Evolutionary conservation across 768 basidiomycete species (phyloP).

Genomic region (Hericium coralloides): DNA sequence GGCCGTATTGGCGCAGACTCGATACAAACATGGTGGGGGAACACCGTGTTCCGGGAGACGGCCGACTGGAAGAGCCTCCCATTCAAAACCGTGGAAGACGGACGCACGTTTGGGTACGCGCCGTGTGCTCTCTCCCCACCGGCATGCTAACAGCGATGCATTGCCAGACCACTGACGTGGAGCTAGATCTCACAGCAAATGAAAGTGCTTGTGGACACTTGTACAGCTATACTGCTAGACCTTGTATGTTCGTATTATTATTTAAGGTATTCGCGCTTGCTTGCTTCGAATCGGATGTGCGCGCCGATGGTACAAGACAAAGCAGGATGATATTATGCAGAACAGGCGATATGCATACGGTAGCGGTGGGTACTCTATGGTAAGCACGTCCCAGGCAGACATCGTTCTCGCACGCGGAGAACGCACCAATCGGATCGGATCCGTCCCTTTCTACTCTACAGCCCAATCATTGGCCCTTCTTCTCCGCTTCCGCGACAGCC

Average conservation of each 20-base stretch:
- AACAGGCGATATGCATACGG: too few species aligned
- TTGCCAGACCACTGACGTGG: background rate
- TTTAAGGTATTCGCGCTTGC: background rate
- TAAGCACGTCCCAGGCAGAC: too few species aligned
- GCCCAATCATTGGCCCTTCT: conserved; percentile 26
- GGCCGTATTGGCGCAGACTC: conserved; percentile 23
- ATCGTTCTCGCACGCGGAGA: too few species aligned
- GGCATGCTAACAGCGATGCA: background rate
- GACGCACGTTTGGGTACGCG: conserved; percentile 22
- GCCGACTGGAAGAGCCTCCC: conserved; percentile 22
- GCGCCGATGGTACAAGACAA: background rate
- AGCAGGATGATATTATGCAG: too few species aligned
- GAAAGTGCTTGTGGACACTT: background rate
- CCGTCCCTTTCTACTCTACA: too few species aligned
- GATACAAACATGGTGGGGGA: conserved; percentile 31
- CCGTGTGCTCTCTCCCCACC: conserved; percentile 38
- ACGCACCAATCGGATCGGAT: too few species aligned
- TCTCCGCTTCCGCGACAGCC: conserved; percentile 17
- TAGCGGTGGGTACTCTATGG: too few species aligned
- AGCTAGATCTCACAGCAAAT: background rate
- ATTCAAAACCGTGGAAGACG: conserved; percentile 13
- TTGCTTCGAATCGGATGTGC: background rate
- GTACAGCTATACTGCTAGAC: background rate
- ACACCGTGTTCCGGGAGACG: conserved; percentile 25
- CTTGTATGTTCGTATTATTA: background rate